phyloP scores from a whole-genome alignment of 148 eudicot genomes.

The Amaranthus hypochondriacus region DNA sequence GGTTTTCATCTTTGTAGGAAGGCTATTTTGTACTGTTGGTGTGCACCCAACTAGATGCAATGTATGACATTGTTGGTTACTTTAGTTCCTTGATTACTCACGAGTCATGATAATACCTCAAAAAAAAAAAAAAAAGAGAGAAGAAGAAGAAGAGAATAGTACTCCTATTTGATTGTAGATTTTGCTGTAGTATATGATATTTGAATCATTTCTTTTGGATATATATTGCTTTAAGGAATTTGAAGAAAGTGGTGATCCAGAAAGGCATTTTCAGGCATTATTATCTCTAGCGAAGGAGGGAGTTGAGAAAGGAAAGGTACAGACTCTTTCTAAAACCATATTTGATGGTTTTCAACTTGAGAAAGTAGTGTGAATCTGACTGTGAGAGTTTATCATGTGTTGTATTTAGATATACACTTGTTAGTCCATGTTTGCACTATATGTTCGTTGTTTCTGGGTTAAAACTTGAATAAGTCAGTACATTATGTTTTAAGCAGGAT shows the following conservation, averaged over 20 bases:
- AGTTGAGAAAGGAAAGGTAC: conserved; percentile 90
- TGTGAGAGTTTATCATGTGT: background rate
- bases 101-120: background rate
- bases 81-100: background rate
- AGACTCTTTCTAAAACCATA: background rate
- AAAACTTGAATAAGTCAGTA: background rate
- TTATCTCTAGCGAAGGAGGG: conserved; percentile 78
- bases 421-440: background rate
- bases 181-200: no score
- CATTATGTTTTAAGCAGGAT: background rate
- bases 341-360: background rate
- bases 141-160: background rate
- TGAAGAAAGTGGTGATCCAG: conserved; percentile 94
- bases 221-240: conserved; percentile 54
- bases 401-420: background rate
- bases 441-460: background rate
- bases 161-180: no score
- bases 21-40: conserved; percentile 96
- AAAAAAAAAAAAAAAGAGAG: background rate
- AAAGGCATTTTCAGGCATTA: conserved; percentile 78
- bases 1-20: conserved; percentile 46
- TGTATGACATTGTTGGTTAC: conserved; percentile 34
- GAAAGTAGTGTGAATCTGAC: background rate
- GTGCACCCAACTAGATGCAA: conserved; percentile 99
- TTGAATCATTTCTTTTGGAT: conserved; percentile 2